phyloP scores from a whole-genome alignment of 2,329 filamentous ascomycete genomes.

The Colletotrichum acutatum region DNA sequence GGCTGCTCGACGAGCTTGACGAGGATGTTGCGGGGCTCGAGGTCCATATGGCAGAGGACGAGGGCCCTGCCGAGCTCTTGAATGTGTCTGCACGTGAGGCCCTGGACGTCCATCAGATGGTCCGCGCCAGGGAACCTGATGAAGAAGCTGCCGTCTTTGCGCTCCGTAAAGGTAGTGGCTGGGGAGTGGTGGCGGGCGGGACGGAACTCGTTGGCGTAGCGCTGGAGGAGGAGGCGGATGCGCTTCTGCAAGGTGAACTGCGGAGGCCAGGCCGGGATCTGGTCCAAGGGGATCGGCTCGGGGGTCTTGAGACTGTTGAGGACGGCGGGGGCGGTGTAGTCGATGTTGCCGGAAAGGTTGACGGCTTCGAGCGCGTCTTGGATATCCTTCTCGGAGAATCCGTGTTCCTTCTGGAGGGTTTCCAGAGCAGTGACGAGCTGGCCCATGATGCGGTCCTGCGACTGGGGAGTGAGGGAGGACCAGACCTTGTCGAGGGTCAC shows the following conservation, averaged over 20 bases:
- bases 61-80: background rate
- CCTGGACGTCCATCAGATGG: background rate
- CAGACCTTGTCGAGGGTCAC: slow-evolving; percentile 9
- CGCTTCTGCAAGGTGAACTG: background rate
- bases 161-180: background rate
- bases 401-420: no score
- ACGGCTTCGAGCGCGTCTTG: background rate
- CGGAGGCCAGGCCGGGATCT: background rate
- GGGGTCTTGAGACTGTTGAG: background rate
- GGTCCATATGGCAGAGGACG: slow-evolving; percentile 12
- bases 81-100: background rate
- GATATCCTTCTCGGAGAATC: background rate
- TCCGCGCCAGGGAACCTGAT: background rate
- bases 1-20: background rate
- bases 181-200: background rate
- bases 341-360: background rate
- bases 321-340: background rate
- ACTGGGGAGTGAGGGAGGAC: background rate
- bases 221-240: background rate
- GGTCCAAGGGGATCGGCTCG: background rate
- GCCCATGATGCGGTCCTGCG: background rate
- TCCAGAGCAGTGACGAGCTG: background rate
- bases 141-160: background rate
- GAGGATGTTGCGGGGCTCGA: slow-evolving; percentile 15
- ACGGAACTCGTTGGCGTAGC: background rate